Evolutionary conservation across 306 rosid species (phyloP).

Genomic region (Oxytropis ochrocephala): DNA sequence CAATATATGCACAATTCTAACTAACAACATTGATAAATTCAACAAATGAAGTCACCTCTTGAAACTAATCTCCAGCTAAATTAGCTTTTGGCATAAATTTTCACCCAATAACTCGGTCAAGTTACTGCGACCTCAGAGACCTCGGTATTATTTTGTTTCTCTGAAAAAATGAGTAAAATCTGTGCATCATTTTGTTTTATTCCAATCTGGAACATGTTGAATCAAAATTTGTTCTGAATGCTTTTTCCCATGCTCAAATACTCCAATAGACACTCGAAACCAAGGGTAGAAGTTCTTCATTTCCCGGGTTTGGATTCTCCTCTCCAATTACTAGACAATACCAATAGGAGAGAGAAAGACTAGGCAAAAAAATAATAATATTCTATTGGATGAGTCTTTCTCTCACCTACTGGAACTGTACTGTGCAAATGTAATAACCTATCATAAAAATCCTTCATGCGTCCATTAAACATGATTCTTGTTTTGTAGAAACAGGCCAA

Average conservation of each 20-base stretch:
- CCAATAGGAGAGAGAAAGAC: too few relatives aligned
- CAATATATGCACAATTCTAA: not conserved
- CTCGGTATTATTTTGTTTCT: not conserved
- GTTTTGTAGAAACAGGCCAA: slow-evolving; percentile 53
- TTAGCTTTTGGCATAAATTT: not conserved
- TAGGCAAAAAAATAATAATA: too few relatives aligned
- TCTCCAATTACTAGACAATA: too few relatives aligned
- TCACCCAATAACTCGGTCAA: not conserved
- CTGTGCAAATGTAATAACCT: not conserved
- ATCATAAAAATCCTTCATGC: slow-evolving; percentile 15
- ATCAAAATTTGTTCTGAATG: too few relatives aligned
- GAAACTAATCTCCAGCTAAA: not conserved
- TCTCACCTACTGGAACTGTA: too few relatives aligned
- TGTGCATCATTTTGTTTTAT: not conserved
- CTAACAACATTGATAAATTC: not conserved
- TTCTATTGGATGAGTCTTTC: too few relatives aligned
- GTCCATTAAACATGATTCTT: slow-evolving; percentile 45
- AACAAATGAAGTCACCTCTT: not conserved
- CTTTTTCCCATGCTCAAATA: too few relatives aligned
- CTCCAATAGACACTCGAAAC: too few relatives aligned
- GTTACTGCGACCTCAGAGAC: not conserved
- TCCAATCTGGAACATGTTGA: too few relatives aligned
- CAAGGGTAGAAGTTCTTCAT: too few relatives aligned
- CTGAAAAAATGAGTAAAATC: not conserved
- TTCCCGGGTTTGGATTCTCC: too few relatives aligned